phyloP scores from a whole-genome alignment of 768 basidiomycete genomes.

The Exidia glandulosa region DNA sequence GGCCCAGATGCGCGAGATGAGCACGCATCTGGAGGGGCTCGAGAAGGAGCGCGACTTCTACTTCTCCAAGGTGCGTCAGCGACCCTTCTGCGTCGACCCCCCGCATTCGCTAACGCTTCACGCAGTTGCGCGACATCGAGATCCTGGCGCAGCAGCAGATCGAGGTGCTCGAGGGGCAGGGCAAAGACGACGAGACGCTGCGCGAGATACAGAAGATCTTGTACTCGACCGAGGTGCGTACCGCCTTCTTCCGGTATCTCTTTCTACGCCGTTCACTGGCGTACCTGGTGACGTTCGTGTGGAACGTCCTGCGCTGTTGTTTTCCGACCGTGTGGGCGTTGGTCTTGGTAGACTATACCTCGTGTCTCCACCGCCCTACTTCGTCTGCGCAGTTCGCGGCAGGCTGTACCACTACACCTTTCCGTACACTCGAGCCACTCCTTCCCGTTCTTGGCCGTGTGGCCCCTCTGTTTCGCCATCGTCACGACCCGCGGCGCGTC shows the following conservation, averaged over 20 bases:
- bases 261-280: too few species aligned
- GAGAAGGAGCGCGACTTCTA: constrained; percentile 99
- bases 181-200: constrained; percentile 49
- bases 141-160: constrained; percentile 77
- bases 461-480: constrained; percentile 4
- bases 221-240: constrained; percentile 83
- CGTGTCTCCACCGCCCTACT: too few species aligned
- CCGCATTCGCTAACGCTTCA: constrained; percentile 1
- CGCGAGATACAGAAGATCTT: constrained; percentile 83
- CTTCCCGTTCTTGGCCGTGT: too few species aligned
- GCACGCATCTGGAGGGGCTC: constrained; percentile 70
- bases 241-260: not conserved
- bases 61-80: constrained; percentile 74
- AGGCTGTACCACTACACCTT: too few species aligned
- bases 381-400: too few species aligned
- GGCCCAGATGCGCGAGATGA: constrained; percentile 72
- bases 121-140: constrained; percentile 91
- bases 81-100: not conserved
- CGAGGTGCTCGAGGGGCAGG: constrained; percentile 47
- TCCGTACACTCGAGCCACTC: too few species aligned
- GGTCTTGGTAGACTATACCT: too few species aligned
- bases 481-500: not conserved
- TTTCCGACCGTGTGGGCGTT: too few species aligned
- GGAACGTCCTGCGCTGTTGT: not conserved
- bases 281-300: too few species aligned